These are phyloP conservation scores for Barnettozyma sp. DNA, from an alignment of 805 yeast genomes.

Conservation along the genomic window DNA sequence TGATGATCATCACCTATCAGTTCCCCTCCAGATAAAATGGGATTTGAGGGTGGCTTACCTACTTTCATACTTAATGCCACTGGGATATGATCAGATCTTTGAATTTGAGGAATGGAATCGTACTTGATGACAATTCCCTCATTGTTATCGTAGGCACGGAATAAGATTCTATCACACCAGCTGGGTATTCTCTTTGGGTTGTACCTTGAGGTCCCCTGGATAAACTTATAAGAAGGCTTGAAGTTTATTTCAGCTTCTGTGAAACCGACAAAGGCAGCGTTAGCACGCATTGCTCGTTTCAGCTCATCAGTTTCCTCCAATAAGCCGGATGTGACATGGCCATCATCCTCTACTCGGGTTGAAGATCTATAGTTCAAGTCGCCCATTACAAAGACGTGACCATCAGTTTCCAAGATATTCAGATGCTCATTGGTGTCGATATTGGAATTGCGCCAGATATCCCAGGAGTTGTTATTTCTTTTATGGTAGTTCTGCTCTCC, in stretches of 20 bases:
- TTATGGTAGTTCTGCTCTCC: slow-evolving; percentile 39
- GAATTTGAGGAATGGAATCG: slow-evolving; percentile 39
- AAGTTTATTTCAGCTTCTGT: slow-evolving; percentile 59
- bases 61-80: slow-evolving; percentile 44
- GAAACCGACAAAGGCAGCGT: slow-evolving; percentile 53
- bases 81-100: slow-evolving; percentile 75
- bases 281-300: slow-evolving; percentile 26
- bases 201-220: slow-evolving; percentile 40
- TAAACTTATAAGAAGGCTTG: slow-evolving; percentile 76
- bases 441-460: slow-evolving; percentile 46
- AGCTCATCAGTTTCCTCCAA: slow-evolving; percentile 33
- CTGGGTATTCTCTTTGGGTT: slow-evolving; percentile 62
- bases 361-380: slow-evolving; percentile 75
- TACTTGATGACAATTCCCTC: slow-evolving; percentile 36
- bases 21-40: slow-evolving; percentile 1
- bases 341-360: slow-evolving; percentile 12
- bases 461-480: slow-evolving; percentile 48
- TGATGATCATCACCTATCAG: slow-evolving; percentile 1
- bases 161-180: slow-evolving; percentile 86
- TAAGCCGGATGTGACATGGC: slow-evolving; percentile 10
- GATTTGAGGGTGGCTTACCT: slow-evolving; percentile 1
- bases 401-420: slow-evolving; percentile 40
- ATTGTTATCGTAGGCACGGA: slow-evolving; percentile 33
- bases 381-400: slow-evolving; percentile 71
- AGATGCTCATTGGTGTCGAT: slow-evolving; percentile 44